Evolutionary conservation across 2,329 filamentous ascomycete genomes (phyloP).

Genomic region (Penicillium hordei): DNA sequence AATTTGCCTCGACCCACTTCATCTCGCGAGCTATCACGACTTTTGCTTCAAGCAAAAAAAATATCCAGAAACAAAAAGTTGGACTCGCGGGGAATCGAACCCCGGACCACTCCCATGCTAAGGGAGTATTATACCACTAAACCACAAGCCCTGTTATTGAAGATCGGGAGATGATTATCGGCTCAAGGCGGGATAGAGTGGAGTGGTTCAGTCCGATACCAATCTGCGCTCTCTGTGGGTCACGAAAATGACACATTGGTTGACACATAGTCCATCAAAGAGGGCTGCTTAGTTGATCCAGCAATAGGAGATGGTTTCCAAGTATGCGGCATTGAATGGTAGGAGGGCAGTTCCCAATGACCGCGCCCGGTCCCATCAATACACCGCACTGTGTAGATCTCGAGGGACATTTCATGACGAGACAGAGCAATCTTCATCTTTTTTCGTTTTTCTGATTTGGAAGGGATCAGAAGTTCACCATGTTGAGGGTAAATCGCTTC

Average conservation of each 20-base stretch:
- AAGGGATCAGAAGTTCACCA: slow-evolving; percentile 33
- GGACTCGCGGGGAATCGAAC: slow-evolving; percentile 53
- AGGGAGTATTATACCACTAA: slow-evolving; percentile 52
- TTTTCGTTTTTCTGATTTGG: slow-evolving; percentile 22
- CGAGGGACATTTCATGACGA: slow-evolving; percentile 27
- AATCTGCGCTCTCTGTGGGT: not conserved
- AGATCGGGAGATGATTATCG: not conserved
- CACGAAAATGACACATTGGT: slow-evolving; percentile 6
- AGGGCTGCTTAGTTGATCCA: slow-evolving; percentile 4
- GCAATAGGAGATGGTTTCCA: slow-evolving; percentile 25
- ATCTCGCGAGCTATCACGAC: not conserved
- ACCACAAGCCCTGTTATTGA: slow-evolving; percentile 38
- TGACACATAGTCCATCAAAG: slow-evolving; percentile 27
- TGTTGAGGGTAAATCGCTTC: slow-evolving; percentile 35
- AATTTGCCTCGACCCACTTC: not conserved
- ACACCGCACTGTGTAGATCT: slow-evolving; percentile 20
- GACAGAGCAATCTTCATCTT: slow-evolving; percentile 37
- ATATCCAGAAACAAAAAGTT: slow-evolving; percentile 19
- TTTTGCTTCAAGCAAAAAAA: slow-evolving; percentile 1
- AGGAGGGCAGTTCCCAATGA: slow-evolving; percentile 9
- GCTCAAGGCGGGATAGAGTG: slow-evolving; percentile 2
- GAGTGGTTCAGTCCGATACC: slow-evolving; percentile 6
- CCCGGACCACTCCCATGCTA: slow-evolving; percentile 51
- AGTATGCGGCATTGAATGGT: slow-evolving; percentile 16
- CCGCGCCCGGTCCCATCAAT: slow-evolving; percentile 20